Evolutionary conservation across 441 rosid species (phyloP), one percentile per base, ranked within the genome.

Genomic region (Populus tomentosa): DNA sequence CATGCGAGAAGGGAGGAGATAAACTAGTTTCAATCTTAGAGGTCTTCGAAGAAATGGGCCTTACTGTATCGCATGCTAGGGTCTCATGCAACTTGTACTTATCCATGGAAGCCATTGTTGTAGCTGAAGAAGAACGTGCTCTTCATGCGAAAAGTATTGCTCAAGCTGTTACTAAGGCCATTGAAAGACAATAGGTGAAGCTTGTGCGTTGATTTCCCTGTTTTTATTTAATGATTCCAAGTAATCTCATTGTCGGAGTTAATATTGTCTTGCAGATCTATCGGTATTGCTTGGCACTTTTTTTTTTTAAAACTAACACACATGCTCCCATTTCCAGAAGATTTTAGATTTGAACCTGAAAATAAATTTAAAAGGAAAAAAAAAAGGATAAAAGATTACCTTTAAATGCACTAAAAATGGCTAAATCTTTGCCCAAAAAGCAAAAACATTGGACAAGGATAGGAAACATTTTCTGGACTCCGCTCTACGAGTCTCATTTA

Each of bases 81-180:
- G 90, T 80, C 73, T 87, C 93, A 33, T 83, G 90, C 83, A 78
- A 74, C 74, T 76, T 67, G 53, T 63, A 66, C 24, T 90, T 91
- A 76, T 18, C 73, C 74, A 87, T 93, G 89, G 97, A 93, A 79
- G 94, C 93, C 80, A 84, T 85, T 85, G 91, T 82, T 76, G 86
- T 77, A 61, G 85, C 89, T 72, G 84, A 80, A 80, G 86, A 83
- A 76, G 81, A 73, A 35, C 76, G 79, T 75, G 64, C 69, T 38
- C 21, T 77, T 38, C 88, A 90, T 74, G 85, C 75, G 5, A 85
- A 79, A 67, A 79, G 70, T 72, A 70, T 89, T 33, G 76, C 86
- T 78, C 83, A 76, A 80, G 81, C 84, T 74, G 69, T 93, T 74
- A 78, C 80, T 35, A 72, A 81, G 62, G 90, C 96, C 67, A 87